A percentile compares a stretch with the other conserved stretches of the same genome.
phyloP scores from a whole-genome alignment of 768 basidiomycete species.

The Pleurotus cornucopiae region DNA sequence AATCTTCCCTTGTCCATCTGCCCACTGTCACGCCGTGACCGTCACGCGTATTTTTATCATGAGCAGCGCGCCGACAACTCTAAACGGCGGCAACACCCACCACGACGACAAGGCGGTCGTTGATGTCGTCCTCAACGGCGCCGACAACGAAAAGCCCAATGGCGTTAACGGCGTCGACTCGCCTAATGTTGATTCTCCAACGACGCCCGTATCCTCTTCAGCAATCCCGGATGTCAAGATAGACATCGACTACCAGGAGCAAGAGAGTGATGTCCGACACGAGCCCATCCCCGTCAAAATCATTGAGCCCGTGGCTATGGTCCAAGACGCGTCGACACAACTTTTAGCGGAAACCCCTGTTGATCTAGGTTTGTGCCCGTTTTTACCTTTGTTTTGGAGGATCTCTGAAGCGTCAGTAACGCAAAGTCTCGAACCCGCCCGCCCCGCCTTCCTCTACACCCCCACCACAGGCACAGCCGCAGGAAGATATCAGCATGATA shows the following conservation, averaged over 20 bases:
- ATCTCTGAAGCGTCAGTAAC: slow-evolving; percentile 15
- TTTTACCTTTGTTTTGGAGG: slow-evolving; percentile 15
- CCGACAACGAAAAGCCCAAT: slow-evolving; percentile 29
- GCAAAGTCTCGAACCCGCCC: slow-evolving; percentile 38
- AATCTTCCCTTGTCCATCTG: slow-evolving; percentile 53
- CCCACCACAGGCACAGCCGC: slow-evolving; percentile 35
- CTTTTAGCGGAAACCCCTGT: slow-evolving; percentile 39
- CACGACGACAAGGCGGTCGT: slow-evolving; percentile 20
- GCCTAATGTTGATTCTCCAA: slow-evolving; percentile 48
- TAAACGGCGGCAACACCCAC: slow-evolving; percentile 23
- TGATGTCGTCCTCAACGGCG: slow-evolving; percentile 30
- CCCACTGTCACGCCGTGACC: slow-evolving; percentile 63
- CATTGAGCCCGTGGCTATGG: slow-evolving; percentile 31
- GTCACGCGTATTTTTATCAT: slow-evolving; percentile 65
- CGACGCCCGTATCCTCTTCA: slow-evolving; percentile 54
- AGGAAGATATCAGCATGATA: slow-evolving; percentile 58
- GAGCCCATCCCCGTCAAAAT: slow-evolving; percentile 52
- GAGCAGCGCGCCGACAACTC: slow-evolving; percentile 50
- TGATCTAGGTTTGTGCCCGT: slow-evolving; percentile 46
- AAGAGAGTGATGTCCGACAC: slow-evolving; percentile 65
- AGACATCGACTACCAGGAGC: slow-evolving; percentile 55
- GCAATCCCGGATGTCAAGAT: slow-evolving; percentile 56
- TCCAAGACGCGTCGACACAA: slow-evolving; percentile 39
- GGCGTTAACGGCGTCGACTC: slow-evolving; percentile 29
- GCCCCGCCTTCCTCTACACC: slow-evolving; percentile 42